Conservation (phyloP, 228 moss, liverwort and hornwort species). For the Sphagnum magellanicum region DNA sequence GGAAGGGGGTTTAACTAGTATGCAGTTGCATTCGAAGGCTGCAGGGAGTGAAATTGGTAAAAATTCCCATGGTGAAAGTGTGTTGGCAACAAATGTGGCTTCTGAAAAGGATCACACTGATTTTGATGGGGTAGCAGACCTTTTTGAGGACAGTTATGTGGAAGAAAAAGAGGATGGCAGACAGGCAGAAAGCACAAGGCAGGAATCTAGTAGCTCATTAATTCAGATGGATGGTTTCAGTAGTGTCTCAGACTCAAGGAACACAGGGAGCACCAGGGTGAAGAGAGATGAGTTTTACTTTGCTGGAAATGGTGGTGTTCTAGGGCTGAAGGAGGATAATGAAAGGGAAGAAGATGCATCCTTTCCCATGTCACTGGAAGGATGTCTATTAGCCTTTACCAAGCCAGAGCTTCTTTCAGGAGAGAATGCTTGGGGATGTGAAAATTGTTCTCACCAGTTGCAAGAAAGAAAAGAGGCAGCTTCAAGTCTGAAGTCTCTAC, state of each 20-base stretch:
- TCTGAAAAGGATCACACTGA: conserved; percentile 21
- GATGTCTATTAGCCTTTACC: conserved; percentile 80
- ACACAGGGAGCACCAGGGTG: background rate
- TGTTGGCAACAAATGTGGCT: conserved; percentile 8
- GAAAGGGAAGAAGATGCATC: conserved; percentile 29
- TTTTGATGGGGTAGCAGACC: conserved; percentile 39
- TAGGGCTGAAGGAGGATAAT: conserved; percentile 9
- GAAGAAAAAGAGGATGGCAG: conserved; percentile 1
- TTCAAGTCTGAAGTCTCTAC: background rate
- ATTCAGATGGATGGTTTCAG: conserved; percentile 17
- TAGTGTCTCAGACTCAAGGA: conserved; percentile 10
- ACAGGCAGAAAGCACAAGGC: conserved; percentile 9
- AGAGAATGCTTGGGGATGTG: conserved; percentile 87
- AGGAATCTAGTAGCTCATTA: conserved; percentile 14
- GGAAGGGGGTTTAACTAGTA: conserved; percentile 4
- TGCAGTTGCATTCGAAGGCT: background rate
- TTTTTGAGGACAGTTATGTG: conserved; percentile 45
- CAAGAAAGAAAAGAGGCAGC: conserved; percentile 13
- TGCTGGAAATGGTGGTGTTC: conserved; percentile 16
- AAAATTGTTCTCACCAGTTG: conserved; percentile 53
- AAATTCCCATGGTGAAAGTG: conserved; percentile 4
- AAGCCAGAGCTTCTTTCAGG: conserved; percentile 74
- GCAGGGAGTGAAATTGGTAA: conserved; percentile 14
- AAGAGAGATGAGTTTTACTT: conserved; percentile 3
- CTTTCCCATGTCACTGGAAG: conserved; percentile 71